Evolutionary conservation across 1,284 basidiomycete species (phyloP), one percentile per base, ranked within the genome.

Genomic region (Paramarasmius palmivorus): DNA sequence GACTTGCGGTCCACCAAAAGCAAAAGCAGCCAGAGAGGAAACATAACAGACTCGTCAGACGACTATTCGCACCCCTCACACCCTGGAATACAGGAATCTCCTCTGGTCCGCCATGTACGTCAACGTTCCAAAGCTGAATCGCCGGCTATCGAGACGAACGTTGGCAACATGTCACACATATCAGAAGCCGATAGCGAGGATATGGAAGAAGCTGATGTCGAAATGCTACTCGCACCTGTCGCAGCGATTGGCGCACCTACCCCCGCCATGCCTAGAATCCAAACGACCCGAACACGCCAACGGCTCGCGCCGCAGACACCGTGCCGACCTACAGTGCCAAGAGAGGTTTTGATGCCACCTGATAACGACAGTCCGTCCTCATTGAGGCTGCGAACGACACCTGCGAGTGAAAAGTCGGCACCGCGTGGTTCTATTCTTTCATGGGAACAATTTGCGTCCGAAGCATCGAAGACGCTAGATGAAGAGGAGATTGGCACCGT

Each of bases 221-320:
- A 82, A 53, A 71, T 84, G 49, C 73, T 91, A 58, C 76, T 91
- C 12, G 83, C 83, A 1, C 80, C 83, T 25, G 74, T 83, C 20
- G 82, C 81, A 48, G 80, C 82, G 19, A 76, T 83, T 1, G 72
- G 76, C 49, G 87, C 83, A n/a, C 88, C 88, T 12, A 90, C 88
- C 2, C 88, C 88, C 35, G 82, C 84, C 15, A 81, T 90, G 67
- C 88, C 89, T 8, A 76, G 84, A 47, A 77, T 84, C 50, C 73
- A 75, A 32, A 63, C 65, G 10, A 65, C 66, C 22, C 69, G 65
- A 22, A 64, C 58, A 41, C 64, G 68, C 50, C 63, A 63, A 61
- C 65, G 65, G 47, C 63, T 68, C 44, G 63, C 63, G 19, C 77
- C 75, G 8, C 75, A 82, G 56, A 90, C 88, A 0, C 88, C 88